These are phyloP conservation scores for Tulasnella sp. DNA, from an alignment of 768 basidiomycete species.

Conservation along the genomic window DNA sequence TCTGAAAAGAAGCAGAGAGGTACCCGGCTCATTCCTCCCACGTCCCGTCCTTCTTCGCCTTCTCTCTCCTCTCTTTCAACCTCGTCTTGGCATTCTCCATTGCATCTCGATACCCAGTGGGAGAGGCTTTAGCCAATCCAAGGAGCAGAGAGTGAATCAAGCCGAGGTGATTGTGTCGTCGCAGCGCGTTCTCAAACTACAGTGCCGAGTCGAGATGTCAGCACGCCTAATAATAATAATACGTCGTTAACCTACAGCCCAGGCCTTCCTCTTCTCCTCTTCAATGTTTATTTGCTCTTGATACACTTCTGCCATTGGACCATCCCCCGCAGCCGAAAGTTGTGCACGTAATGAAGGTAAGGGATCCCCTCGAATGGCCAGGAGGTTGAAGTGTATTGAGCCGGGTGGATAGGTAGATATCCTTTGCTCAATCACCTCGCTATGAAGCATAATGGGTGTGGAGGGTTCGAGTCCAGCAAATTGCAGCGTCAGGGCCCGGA, in stretches of 20 bases:
- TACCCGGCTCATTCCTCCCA: neutral
- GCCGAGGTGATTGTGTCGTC: constrained; percentile 80
- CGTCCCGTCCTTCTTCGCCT: neutral
- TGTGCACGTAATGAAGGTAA: constrained; percentile 54
- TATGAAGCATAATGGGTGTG: neutral
- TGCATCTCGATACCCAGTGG: constrained; percentile 38
- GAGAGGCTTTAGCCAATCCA: constrained; percentile 50
- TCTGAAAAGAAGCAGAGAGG: too few species aligned
- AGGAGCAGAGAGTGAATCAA: constrained; percentile 62
- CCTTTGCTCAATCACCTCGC: constrained; percentile 60
- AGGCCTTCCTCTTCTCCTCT: constrained; percentile 62
- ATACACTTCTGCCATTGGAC: constrained; percentile 32
- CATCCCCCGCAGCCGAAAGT: constrained; percentile 34
- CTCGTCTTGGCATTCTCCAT: constrained; percentile 18
- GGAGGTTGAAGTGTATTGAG: constrained; percentile 86
- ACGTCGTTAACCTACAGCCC: constrained; percentile 50
- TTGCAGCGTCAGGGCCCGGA: neutral
- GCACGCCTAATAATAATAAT: neutral
- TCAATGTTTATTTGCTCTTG: constrained; percentile 51
- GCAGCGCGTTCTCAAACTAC: constrained; percentile 79
- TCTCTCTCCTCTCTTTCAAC: constrained; percentile 14
- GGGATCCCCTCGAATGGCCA: constrained; percentile 76
- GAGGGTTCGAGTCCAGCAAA: neutral
- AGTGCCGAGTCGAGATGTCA: constrained; percentile 1
- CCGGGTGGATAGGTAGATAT: constrained; percentile 86